These are phyloP conservation scores for Globisporangium carolinianum DNA, from an alignment of 352 stramenopile species.

Conservation along the genomic window DNA sequence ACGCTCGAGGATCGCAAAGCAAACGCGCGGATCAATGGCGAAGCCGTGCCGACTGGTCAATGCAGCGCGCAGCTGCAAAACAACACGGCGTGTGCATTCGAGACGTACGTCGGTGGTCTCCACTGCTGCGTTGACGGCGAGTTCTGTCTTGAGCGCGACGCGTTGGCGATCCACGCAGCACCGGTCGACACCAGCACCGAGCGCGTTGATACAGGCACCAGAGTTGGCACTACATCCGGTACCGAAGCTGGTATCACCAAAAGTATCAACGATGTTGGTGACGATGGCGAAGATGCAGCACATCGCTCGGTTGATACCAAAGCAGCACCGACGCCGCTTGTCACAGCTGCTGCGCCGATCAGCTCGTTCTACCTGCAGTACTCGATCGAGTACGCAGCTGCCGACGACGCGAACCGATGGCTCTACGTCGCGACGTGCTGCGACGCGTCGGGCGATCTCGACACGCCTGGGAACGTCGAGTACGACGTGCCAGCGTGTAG, in stretches of 20 bases:
- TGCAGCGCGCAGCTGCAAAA: constrained; percentile 8
- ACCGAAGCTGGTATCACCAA: too few species aligned
- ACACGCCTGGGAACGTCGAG: constrained; percentile 5
- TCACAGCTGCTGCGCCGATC: background rate
- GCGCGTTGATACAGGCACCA: background rate
- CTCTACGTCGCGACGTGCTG: constrained; percentile 10
- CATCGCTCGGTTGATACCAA: too few species aligned
- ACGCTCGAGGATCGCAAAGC: constrained; percentile 7
- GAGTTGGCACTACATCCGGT: too few species aligned
- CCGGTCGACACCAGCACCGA: background rate
- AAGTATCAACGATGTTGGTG: too few species aligned
- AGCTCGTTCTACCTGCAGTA: constrained; percentile 10
- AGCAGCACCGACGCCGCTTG: background rate
- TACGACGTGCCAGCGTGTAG: constrained; percentile 6
- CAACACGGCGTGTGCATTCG: constrained; percentile 10
- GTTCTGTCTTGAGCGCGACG: constrained; percentile 9
- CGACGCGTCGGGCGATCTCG: constrained; percentile 3
- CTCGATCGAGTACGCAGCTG: constrained; percentile 5
- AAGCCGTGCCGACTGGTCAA: background rate
- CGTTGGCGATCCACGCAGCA: constrained; percentile 2
- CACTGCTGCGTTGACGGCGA: constrained; percentile 10
- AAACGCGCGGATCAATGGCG: constrained; percentile 10
- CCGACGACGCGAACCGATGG: constrained; percentile 3
- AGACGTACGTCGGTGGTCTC: constrained; percentile 7
- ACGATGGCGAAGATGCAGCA: too few species aligned